Evolutionary conservation across 352 stramenopile species (phyloP), one percentile per base, ranked within the genome.

Genomic region (Peronosclerospora sorghi): DNA sequence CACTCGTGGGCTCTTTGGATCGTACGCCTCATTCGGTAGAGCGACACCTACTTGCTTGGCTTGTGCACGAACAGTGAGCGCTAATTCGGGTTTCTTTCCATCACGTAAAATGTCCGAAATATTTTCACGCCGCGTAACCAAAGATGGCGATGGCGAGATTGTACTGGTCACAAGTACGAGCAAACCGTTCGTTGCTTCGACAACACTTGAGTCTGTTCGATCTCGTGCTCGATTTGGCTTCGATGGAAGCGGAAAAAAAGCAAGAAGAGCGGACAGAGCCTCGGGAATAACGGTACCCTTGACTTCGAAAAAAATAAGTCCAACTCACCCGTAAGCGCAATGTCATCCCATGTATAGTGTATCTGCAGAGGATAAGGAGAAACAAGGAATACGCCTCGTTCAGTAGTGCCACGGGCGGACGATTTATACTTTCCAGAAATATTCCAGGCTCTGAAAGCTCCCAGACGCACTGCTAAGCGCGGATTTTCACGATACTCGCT

Each of bases 331-430:
- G 49, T 61, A 24, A 65, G 38, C 4, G 44, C 52, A 4, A 35
- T 32, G 15, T 79, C 56, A 42, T 85, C 56, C 78, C 78, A 90
- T 7, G 65, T 63, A 39, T 90, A 90, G 8, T 35, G 41, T 19
- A 76, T 63, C 26, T 70, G 52, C 7, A 72, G 50, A 9, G 72
- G 54, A 17, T 67, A 32, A 8, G 66, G 51, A 3, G 67, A 82
- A 1, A 64, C 36, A 32, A 85, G 35, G 14, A 87, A 18, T 5
- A 51, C 61, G 7, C 64, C 48, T 4, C 45, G 53, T 20, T 49
- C 29, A 32, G n/a, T n/a, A n/a, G 10, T 29, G 13, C 13, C 14
- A 1, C 19, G 29, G 6, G 34, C 17, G 23, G 46, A 55, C 12
- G 37, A 0, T 18, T 57, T 49, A 45, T 71, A 54, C 2, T 41